These are phyloP conservation scores for Ustilago hordei DNA, from an alignment of 1,284 basidiomycete genomes.

Conservation along the genomic window DNA sequence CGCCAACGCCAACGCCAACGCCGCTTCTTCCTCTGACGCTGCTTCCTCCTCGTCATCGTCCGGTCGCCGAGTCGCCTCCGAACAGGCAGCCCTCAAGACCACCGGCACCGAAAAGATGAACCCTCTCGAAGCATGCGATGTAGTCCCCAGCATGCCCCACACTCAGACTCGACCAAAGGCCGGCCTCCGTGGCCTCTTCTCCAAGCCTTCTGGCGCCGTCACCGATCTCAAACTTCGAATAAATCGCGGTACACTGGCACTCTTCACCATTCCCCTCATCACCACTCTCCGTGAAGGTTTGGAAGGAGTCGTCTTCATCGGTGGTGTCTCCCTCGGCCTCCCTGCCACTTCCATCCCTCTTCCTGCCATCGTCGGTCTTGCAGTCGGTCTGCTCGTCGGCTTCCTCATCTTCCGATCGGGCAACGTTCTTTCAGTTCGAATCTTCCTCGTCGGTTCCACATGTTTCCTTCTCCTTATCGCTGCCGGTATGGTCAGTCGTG, in stretches of 20 bases:
- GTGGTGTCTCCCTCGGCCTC: constrained; percentile 65
- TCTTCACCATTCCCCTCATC: constrained; percentile 66
- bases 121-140: constrained; percentile 41
- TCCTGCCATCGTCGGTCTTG: constrained; percentile 63
- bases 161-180: background rate
- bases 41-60: constrained; percentile 21
- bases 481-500: constrained; percentile 61
- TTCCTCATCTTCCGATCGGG: constrained; percentile 61
- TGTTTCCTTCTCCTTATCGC: constrained; percentile 64
- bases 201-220: constrained; percentile 24
- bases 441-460: constrained; percentile 63
- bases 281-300: constrained; percentile 67
- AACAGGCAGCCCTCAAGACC: constrained; percentile 24
- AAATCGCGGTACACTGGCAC: constrained; percentile 49
- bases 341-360: constrained; percentile 66
- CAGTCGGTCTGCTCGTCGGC: constrained; percentile 55
- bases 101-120: constrained; percentile 43
- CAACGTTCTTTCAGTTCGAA: constrained; percentile 49
- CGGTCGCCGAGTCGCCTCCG: constrained; percentile 1
- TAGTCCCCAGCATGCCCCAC: constrained; percentile 25
- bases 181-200: constrained; percentile 29
- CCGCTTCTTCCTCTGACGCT: constrained; percentile 5
- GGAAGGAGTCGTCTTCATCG: constrained; percentile 67
- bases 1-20: no score
- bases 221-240: constrained; percentile 43